Evolutionary conservation across 1,284 basidiomycete genomes (phyloP).

Genomic region (Boletus sp.): DNA sequence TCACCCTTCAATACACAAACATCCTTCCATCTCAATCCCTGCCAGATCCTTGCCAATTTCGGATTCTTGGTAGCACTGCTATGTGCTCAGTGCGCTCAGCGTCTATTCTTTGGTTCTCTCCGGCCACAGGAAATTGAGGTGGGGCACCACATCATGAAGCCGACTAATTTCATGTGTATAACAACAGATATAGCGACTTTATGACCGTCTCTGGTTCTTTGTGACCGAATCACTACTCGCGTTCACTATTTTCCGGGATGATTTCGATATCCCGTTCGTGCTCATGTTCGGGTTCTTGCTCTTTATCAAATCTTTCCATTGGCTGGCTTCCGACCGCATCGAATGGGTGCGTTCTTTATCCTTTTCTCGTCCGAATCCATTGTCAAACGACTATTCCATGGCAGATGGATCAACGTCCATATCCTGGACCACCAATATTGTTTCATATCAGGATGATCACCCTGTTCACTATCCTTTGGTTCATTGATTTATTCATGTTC

Average conservation of each 20-base stretch:
- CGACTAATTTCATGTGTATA: constrained; percentile 2
- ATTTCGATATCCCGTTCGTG: constrained; percentile 89
- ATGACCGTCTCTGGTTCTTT: constrained; percentile 96
- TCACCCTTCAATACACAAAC: not conserved
- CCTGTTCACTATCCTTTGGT: constrained; percentile 67
- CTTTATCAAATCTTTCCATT: constrained; percentile 97
- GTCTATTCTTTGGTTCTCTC: constrained; percentile 89
- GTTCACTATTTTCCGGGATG: constrained; percentile 94
- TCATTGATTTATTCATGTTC: constrained; percentile 71
- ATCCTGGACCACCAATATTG: constrained; percentile 74
- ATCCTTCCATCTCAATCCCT: not conserved
- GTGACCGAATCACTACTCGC: constrained; percentile 94
- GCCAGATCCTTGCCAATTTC: constrained; percentile 93
- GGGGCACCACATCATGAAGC: constrained; percentile 23
- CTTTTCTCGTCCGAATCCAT: constrained; percentile 1
- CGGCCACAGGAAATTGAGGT: constrained; percentile 92
- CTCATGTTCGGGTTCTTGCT: constrained; percentile 90
- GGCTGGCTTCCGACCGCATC: constrained; percentile 91
- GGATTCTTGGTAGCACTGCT: constrained; percentile 75
- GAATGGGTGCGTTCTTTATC: constrained; percentile 73
- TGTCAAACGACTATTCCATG: constrained; percentile 1
- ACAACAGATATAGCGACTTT: constrained; percentile 64
- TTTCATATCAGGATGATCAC: constrained; percentile 84
- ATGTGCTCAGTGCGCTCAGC: constrained; percentile 75
- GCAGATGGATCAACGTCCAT: constrained; percentile 95